These are phyloP conservation scores for Cornus suecica DNA, from an alignment of 148 eudicot species.

Conservation along the genomic window DNA sequence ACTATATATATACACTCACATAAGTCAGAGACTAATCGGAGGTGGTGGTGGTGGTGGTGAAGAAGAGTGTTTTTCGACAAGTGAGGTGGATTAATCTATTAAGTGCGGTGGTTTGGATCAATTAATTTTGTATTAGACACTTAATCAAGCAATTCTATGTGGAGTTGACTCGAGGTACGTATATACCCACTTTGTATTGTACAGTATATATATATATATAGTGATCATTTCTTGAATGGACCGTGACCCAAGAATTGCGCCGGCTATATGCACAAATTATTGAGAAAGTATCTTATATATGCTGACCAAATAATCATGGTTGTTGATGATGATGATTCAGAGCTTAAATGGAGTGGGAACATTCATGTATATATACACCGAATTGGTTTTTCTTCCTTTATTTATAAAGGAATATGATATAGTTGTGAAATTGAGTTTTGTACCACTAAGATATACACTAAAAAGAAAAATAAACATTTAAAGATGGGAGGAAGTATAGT, in stretches of 20 bases:
- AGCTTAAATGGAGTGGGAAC: too few species aligned
- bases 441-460: too few species aligned
- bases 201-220: too few species aligned
- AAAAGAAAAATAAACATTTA: too few species aligned
- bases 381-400: too few species aligned
- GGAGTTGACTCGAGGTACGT: constrained; percentile 25
- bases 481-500: too few species aligned
- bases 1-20: too few species aligned
- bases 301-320: constrained; percentile 14
- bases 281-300: constrained; percentile 2
- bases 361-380: too few species aligned
- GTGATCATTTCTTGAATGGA: not conserved
- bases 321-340: constrained; percentile 14
- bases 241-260: not conserved
- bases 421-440: too few species aligned
- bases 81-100: not conserved
- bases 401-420: too few species aligned
- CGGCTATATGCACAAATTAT: constrained; percentile 9
- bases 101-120: not conserved
- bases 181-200: not conserved
- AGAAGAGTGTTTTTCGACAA: too few species aligned
- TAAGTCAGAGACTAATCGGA: too few species aligned
- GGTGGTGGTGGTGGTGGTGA: not conserved
- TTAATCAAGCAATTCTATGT: constrained; percentile 26
- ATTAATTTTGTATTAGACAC: constrained; percentile 8